Percentiles rank a stretch among this genome's conserved stretches.
phyloP scores from a whole-genome alignment of 768 basidiomycete genomes.

The Xerocomellus chrysenteron region DNA sequence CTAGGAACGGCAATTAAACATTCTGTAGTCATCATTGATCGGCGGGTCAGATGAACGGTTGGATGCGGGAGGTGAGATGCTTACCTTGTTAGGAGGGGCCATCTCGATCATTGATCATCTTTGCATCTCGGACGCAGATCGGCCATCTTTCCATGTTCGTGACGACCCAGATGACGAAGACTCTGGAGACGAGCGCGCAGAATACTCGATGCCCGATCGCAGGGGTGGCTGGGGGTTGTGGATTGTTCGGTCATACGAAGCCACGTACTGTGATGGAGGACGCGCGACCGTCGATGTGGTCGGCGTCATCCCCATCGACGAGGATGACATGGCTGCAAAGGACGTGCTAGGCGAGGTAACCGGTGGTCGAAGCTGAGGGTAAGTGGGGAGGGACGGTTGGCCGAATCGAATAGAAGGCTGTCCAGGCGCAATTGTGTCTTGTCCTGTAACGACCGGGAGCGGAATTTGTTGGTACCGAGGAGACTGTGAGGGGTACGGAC shows the following conservation, averaged over 20 bases:
- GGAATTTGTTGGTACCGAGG: constrained; percentile 27
- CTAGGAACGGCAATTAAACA: background rate
- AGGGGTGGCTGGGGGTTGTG: constrained; percentile 2
- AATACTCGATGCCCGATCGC: constrained; percentile 17
- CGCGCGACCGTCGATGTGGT: background rate
- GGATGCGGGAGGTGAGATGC: background rate
- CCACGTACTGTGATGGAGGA: background rate
- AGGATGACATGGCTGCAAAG: constrained; percentile 12
- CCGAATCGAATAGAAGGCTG: constrained; percentile 18
- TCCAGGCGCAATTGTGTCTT: constrained; percentile 6
- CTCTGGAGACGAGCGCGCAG: constrained; percentile 2
- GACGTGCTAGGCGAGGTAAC: constrained; percentile 1
- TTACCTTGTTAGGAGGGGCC: background rate
- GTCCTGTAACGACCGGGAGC: constrained; percentile 14
- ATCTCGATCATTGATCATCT: constrained; percentile 5
- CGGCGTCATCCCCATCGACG: background rate
- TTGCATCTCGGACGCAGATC: constrained; percentile 9
- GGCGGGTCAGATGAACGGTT: background rate
- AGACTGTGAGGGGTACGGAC: constrained; percentile 32
- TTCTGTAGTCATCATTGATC: background rate
- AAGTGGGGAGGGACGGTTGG: constrained; percentile 22
- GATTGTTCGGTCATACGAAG: constrained; percentile 8
- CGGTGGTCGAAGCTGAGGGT: constrained; percentile 3
- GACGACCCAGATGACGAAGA: constrained; percentile 23
- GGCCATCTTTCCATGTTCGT: constrained; percentile 14